A percentile compares a stretch with the other conserved stretches of the same genome.
phyloP scores from a whole-genome alignment of 2,329 filamentous ascomycete species.

The Albophoma yamanashiensis region DNA sequence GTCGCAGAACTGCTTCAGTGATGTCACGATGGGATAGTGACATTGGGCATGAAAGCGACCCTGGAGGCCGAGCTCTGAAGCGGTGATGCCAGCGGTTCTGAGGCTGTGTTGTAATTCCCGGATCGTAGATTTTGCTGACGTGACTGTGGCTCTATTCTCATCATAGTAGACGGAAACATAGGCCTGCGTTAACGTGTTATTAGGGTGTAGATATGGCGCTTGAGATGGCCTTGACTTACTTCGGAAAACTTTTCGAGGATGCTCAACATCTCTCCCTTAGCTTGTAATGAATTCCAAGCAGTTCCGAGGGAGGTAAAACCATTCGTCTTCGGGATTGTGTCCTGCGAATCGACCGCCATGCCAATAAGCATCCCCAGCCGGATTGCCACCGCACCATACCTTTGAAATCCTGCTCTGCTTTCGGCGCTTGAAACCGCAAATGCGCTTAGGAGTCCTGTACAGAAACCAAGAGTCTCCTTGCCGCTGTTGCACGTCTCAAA shows the following conservation, averaged over 20 bases:
- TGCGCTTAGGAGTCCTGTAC: constrained; percentile 27
- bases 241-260: not conserved
- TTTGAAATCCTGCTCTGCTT: constrained; percentile 15
- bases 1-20: not conserved
- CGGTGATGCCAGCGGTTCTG: not conserved
- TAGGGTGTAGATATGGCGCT: not conserved
- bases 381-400: constrained; percentile 24
- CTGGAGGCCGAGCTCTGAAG: not conserved
- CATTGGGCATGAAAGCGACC: not conserved
- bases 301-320: not conserved
- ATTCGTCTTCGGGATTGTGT: constrained; percentile 5
- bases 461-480: constrained; percentile 20
- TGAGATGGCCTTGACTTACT: not conserved
- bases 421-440: constrained; percentile 20
- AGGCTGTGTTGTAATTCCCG: not conserved
- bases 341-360: constrained; percentile 22
- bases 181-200: not conserved
- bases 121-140: not conserved
- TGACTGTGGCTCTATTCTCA: not conserved
- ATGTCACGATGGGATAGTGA: not conserved
- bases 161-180: not conserved
- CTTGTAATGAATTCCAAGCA: not conserved
- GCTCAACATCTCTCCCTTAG: not conserved
- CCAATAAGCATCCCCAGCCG: constrained; percentile 27
- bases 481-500: not conserved